These are phyloP conservation scores for Glebionis coronaria DNA, from an alignment of 129 eudicot species.

Conservation along the genomic window DNA sequence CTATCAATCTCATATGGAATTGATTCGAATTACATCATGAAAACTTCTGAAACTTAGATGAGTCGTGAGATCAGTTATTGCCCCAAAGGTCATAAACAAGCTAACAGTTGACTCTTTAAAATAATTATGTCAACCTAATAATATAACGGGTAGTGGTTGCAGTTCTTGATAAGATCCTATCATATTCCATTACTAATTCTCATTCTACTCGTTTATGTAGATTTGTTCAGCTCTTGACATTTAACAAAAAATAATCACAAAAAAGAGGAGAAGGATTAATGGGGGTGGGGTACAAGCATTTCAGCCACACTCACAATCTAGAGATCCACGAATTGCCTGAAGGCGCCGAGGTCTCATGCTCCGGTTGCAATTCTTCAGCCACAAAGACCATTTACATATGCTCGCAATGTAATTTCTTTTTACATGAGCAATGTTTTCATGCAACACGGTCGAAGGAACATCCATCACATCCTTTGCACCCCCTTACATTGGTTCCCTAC, in stretches of 20 bases:
- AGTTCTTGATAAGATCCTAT: too few species aligned
- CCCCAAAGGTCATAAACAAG: slow-evolving; percentile 25
- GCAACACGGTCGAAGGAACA: slow-evolving; percentile 34
- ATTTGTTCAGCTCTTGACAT: neutral
- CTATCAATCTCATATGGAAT: too few species aligned
- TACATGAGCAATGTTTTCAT: slow-evolving; percentile 35
- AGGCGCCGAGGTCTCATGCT: slow-evolving; percentile 50
- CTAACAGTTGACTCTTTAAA: slow-evolving; percentile 12
- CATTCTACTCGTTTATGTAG: slow-evolving; percentile 7
- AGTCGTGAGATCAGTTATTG: too few species aligned
- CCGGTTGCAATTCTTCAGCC: slow-evolving; percentile 39
- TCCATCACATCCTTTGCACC: slow-evolving; percentile 36
- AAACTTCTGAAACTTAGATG: too few species aligned
- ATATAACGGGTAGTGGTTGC: too few species aligned
- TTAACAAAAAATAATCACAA: neutral
- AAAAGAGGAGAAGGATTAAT: slow-evolving; percentile 24
- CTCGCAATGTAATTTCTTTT: slow-evolving; percentile 29
- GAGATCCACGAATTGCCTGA: slow-evolving; percentile 46
- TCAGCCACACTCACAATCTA: slow-evolving; percentile 65
- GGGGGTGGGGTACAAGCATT: slow-evolving; percentile 59
- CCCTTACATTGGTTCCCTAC: slow-evolving; percentile 34
- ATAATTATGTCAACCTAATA: neutral
- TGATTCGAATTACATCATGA: too few species aligned
- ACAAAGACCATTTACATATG: slow-evolving; percentile 27
- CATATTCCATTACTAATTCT: too few species aligned